A percentile compares a stretch with the other conserved stretches of the same genome.
Evolutionary conservation across 1,284 basidiomycete genomes (phyloP).

Genomic region (Meira nashicola): DNA sequence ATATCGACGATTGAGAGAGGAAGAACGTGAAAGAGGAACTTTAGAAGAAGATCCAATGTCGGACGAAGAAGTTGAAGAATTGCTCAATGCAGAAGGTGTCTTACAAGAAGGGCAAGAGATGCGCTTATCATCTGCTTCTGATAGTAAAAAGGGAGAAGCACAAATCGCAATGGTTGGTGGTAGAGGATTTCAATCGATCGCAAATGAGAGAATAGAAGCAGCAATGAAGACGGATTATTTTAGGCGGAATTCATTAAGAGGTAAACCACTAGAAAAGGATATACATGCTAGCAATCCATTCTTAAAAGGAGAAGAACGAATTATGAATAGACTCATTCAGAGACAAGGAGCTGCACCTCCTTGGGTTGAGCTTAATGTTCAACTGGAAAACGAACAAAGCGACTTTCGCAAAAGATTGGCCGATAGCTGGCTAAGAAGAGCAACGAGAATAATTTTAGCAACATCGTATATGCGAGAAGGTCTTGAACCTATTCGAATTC

Average conservation of each 20-base stretch:
- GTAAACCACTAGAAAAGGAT: slow-evolving; percentile 64
- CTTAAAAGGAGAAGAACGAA: slow-evolving; percentile 56
- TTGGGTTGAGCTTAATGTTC: slow-evolving; percentile 78
- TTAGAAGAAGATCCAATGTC: not conserved
- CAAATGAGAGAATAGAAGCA: slow-evolving; percentile 56
- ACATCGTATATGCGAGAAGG: slow-evolving; percentile 11
- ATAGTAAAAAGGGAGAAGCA: slow-evolving; percentile 3
- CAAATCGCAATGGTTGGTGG: slow-evolving; percentile 7
- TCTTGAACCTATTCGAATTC: slow-evolving; percentile 7
- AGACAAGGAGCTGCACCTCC: slow-evolving; percentile 79
- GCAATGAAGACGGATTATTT: slow-evolving; percentile 69
- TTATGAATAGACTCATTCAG: slow-evolving; percentile 84
- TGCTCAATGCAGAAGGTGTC: slow-evolving; percentile 1
- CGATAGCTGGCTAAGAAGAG: slow-evolving; percentile 64
- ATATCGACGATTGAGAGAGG: slow-evolving; percentile 55
- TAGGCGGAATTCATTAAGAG: slow-evolving; percentile 67
- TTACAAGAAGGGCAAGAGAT: not conserved
- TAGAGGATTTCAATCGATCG: slow-evolving; percentile 39
- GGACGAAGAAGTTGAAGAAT: slow-evolving; percentile 1
- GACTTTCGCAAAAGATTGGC: slow-evolving; percentile 65
- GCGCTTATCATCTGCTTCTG: not conserved
- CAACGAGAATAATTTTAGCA: slow-evolving; percentile 59
- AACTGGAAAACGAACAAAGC: slow-evolving; percentile 61
- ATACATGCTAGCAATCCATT: slow-evolving; percentile 72
- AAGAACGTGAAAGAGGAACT: slow-evolving; percentile 7